A percentile compares a stretch with the other conserved stretches of the same genome.
Evolutionary conservation across 176 grass and related monocot species (phyloP).

Genomic region (Rhipidocladum racemiflorum): DNA sequence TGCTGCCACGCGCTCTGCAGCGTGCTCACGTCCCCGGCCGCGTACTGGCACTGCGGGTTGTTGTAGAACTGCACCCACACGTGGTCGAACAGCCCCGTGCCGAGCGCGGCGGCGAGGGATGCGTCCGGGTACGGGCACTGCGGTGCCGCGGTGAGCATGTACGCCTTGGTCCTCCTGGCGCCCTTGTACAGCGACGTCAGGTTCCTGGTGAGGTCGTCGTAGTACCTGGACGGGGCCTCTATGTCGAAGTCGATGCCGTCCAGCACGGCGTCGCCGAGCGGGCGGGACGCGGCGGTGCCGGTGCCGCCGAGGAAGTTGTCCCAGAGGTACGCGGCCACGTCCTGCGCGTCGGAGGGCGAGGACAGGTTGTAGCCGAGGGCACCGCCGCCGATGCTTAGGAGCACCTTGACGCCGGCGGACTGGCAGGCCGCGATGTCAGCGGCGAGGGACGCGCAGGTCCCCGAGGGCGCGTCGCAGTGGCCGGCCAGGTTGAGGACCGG

Average conservation of each 20-base stretch:
- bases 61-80: conserved; percentile 70
- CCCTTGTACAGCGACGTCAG: conserved; percentile 31
- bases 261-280: conserved; percentile 53
- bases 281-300: background rate
- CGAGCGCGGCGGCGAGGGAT: conserved; percentile 45
- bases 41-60: conserved; percentile 59
- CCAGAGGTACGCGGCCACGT: conserved; percentile 55
- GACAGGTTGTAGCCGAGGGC: conserved; percentile 34
- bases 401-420: conserved; percentile 47
- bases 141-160: conserved; percentile 56
- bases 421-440: conserved; percentile 57
- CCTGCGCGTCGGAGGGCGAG: conserved; percentile 34
- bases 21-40: background rate
- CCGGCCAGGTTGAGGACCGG: conserved; percentile 51
- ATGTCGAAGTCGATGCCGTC: conserved; percentile 79
- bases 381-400: conserved; percentile 58
- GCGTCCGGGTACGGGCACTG: conserved; percentile 80
- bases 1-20: conserved; percentile 37
- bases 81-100: conserved; percentile 50
- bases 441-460: conserved; percentile 37
- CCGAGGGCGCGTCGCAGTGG: conserved; percentile 42
- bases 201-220: conserved; percentile 37
- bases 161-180: background rate
- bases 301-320: conserved; percentile 56
- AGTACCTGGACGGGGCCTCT: conserved; percentile 22